Evolutionary conservation across 352 stramenopile species (phyloP), one percentile per base, ranked within the genome.

Genomic region (Pelagophyceae sp.): DNA sequence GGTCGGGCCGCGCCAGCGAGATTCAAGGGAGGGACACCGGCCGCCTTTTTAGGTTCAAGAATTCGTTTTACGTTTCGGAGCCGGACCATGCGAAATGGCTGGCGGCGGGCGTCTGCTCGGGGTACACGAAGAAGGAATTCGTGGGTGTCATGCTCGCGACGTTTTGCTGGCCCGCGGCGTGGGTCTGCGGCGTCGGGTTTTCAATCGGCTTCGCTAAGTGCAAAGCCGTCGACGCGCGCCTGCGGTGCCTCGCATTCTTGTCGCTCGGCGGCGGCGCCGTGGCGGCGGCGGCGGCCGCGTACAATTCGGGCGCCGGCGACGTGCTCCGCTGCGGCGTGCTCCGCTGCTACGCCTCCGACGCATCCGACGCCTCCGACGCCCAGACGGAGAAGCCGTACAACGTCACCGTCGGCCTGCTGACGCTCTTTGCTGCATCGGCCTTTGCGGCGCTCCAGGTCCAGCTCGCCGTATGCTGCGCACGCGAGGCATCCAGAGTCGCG

Each of bases 61-160:
- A n/a, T n/a, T n/a, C n/a, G n/a, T n/a, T n/a, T n/a, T n/a, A n/a
- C n/a, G n/a, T n/a, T n/a, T n/a, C n/a, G n/a, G n/a, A n/a, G n/a
- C n/a, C n/a, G n/a, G n/a, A n/a, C n/a, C n/a, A n/a, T n/a, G n/a
- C n/a, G n/a, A n/a, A n/a, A n/a, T n/a, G n/a, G n/a, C n/a, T n/a
- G n/a, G n/a, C n/a, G n/a, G n/a, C n/a, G n/a, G n/a, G n/a, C n/a
- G n/a, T n/a, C 50, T 40, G 45, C 20, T 25, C 72, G 0, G 77
- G 77, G 0, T 81, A 81, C 77, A 79, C 72, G 29, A 37, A 50
- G 0, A 54, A 70, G 27, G 31, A 81, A 61, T 81, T 81, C 40
- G 77, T 67, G 60, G 77, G 72, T 1, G 72, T 81, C 50, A 72
- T 70, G 11, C n/a, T 72, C 31, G 63, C 72, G 72, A 79, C 72